Evolutionary conservation across 1,284 basidiomycete genomes (phyloP).

Genomic region (Xanthoconium separans): DNA sequence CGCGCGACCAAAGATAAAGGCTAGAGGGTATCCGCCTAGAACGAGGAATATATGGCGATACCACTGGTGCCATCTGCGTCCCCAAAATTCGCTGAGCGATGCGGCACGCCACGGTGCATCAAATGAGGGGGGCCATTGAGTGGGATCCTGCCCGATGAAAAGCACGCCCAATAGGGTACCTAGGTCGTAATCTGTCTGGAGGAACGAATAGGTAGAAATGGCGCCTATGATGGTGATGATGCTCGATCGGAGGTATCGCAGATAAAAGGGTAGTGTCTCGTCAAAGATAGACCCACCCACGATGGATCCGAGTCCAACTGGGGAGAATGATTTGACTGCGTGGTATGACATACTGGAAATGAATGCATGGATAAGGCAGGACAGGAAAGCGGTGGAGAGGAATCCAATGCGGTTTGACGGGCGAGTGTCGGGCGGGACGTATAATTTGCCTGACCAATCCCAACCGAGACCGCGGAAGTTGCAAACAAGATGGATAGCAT

Average conservation of each 20-base stretch:
- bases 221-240: constrained; percentile 40
- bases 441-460: constrained; percentile 37
- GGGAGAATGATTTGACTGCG: constrained; percentile 41
- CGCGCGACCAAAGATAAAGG: constrained; percentile 37
- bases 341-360: constrained; percentile 45
- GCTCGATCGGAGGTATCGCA: constrained; percentile 44
- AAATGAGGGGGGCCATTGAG: constrained; percentile 40
- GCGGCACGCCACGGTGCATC: constrained; percentile 37
- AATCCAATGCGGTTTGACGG: constrained; percentile 35
- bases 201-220: constrained; percentile 39
- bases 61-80: constrained; percentile 42
- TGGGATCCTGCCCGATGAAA: constrained; percentile 31
- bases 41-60: constrained; percentile 35
- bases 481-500: constrained; percentile 47
- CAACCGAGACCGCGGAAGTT: constrained; percentile 55
- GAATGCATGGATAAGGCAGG: constrained; percentile 36
- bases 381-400: constrained; percentile 22
- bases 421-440: constrained; percentile 44
- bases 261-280: constrained; percentile 36
- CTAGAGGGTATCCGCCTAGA: constrained; percentile 36
- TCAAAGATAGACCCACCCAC: constrained; percentile 51
- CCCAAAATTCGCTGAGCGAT: constrained; percentile 43
- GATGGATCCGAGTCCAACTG: constrained; percentile 37
- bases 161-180: constrained; percentile 41
- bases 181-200: constrained; percentile 41